phyloP scores from a whole-genome alignment of 495 filamentous ascomycete species.

The Aeminium ludgeri region DNA sequence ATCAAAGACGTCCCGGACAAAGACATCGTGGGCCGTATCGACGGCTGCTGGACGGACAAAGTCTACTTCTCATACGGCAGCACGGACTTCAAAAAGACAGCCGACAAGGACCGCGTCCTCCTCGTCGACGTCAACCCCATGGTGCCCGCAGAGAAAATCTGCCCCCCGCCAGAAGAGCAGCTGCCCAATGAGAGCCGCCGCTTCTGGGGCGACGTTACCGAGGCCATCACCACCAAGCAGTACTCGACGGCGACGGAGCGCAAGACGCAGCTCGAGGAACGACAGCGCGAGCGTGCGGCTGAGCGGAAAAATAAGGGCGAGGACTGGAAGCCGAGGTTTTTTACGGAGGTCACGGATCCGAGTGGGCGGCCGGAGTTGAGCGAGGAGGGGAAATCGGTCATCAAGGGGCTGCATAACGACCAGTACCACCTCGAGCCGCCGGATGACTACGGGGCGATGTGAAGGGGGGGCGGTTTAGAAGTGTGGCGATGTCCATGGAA shows the following conservation, averaged over 20 bases:
- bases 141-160: constrained; percentile 51
- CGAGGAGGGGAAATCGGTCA: constrained; percentile 52
- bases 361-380: constrained; percentile 65
- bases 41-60: constrained; percentile 67
- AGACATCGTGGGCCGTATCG: constrained; percentile 67
- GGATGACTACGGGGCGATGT: constrained; percentile 14
- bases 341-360: constrained; percentile 55
- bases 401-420: constrained; percentile 43
- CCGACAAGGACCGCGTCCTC: constrained; percentile 24
- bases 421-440: constrained; percentile 8
- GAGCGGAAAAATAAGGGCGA: constrained; percentile 48
- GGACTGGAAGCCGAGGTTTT: constrained; percentile 80
- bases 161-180: constrained; percentile 60
- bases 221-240: constrained; percentile 71
- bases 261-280: constrained; percentile 85
- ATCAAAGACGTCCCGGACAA: constrained; percentile 74
- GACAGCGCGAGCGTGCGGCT: constrained; percentile 68
- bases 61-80: constrained; percentile 40
- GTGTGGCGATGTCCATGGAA: no score
- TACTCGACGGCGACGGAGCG: constrained; percentile 67
- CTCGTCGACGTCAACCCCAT: constrained; percentile 78
- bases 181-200: constrained; percentile 78
- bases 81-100: constrained; percentile 28
- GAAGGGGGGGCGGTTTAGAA: no score
- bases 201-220: constrained; percentile 75